These are phyloP conservation scores for Candida vaughaniae DNA, from an alignment of 805 yeast species.

Conservation along the genomic window DNA sequence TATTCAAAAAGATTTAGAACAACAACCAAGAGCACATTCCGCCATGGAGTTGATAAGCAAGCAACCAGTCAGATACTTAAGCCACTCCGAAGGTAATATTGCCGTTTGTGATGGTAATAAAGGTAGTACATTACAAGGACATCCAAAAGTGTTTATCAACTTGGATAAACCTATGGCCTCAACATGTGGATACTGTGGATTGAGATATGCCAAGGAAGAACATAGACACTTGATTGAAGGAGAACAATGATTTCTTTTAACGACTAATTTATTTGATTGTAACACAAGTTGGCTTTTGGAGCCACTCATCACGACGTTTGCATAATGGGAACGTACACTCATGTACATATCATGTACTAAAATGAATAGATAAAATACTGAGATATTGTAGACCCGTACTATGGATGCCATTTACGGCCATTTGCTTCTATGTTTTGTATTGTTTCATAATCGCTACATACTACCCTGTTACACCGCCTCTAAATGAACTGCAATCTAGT, in stretches of 20 bases:
- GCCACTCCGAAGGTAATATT: slow-evolving; percentile 46
- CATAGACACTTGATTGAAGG: slow-evolving; percentile 39
- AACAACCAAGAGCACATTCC: slow-evolving; percentile 78
- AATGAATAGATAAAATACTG: too few species aligned
- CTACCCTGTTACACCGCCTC: too few species aligned
- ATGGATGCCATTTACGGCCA: too few species aligned
- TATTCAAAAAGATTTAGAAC: slow-evolving; percentile 62
- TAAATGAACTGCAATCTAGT: too few species aligned
- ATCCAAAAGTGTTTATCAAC: slow-evolving; percentile 79
- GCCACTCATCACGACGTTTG: neutral
- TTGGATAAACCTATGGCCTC: slow-evolving; percentile 72
- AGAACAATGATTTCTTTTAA: neutral
- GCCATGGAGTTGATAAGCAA: slow-evolving; percentile 80
- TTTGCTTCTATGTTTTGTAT: too few species aligned
- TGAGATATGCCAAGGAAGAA: slow-evolving; percentile 59
- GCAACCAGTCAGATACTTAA: slow-evolving; percentile 65
- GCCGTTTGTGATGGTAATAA: slow-evolving; percentile 86
- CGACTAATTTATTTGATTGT: neutral
- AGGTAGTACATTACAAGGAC: slow-evolving; percentile 69
- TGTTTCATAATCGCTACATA: too few species aligned
- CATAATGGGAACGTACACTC: too few species aligned
- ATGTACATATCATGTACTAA: too few species aligned
- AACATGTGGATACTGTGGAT: slow-evolving; percentile 81
- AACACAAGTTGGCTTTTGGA: neutral
- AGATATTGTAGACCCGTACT: too few species aligned